Base-by-base conservation (phyloP, 2,329 filamentous ascomycete species). In the Claviceps sp. region DNA sequence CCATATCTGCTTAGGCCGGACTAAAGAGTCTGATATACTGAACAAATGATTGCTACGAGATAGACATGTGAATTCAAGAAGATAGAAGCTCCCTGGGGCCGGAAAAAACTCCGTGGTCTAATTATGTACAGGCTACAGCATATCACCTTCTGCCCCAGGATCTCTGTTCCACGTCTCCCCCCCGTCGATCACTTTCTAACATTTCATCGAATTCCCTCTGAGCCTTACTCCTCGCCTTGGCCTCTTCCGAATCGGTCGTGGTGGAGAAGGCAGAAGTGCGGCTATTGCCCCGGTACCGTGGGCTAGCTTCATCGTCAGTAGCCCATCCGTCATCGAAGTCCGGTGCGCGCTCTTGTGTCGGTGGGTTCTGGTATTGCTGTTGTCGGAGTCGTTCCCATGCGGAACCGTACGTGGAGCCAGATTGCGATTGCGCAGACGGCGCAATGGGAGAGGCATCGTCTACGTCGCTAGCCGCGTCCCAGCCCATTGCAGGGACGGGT, bases 161-260 rank as follows among this genome's bases (percentile, higher is more conserved):
- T 4, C 51, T 55, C 38, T 50, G 54, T 26, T 60, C 60, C 49
- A 67, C 62, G 4, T 64, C 63, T 4, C 51, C 53, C 22, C 63
- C 64, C 16, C 55, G 60, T 22, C 70, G 63, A 53, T 77, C 75
- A 14, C 65, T 63, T 43, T 77, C 74, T 2, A 77, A 52, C 53
- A 77, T 63, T 20, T 64, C 64, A 54, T 78, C 75, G 56, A 77
- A 78, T 34, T 78, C 73, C 53, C 64, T 68, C 53, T 78, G 75
- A 5, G 75, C 73, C 55, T 73, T 67, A 8, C 67, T 66, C 59
- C 70, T 75, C 44, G 66, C 67, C 16, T 63, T 59, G 3, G 58
- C 56, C 52, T 60, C 67, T 22, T 72, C 68, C 51, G 67, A 66
- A 8, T 72, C 70, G 1, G 60, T 54, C 1, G 61, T 54, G 3